Evolutionary conservation across 1,139 yeast genomes (phyloP).

Genomic region (Suhomyces coccinellae): DNA sequence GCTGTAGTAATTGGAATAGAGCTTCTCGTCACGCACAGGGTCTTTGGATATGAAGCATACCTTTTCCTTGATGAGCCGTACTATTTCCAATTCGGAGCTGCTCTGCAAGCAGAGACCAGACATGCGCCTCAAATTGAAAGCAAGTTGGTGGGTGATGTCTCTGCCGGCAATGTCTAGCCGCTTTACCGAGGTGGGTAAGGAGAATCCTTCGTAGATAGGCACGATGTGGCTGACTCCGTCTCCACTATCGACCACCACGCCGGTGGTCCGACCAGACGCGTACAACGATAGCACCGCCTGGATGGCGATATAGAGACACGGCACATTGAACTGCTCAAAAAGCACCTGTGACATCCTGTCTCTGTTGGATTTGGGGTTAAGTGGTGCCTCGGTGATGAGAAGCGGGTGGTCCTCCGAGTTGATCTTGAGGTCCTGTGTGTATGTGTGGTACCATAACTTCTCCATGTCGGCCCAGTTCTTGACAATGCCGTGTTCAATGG

Average conservation of each 20-base stretch:
- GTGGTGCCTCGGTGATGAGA: constrained; percentile 85
- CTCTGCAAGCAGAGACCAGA: constrained; percentile 62
- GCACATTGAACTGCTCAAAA: constrained; percentile 84
- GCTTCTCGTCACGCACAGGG: constrained; percentile 65
- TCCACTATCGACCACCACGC: constrained; percentile 85
- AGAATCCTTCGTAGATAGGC: constrained; percentile 88
- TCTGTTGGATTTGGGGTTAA: constrained; percentile 72
- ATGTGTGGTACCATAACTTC: constrained; percentile 65
- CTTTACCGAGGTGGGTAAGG: constrained; percentile 69
- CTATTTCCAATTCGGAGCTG: constrained; percentile 81
- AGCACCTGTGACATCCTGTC: constrained; percentile 73
- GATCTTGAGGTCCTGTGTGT: constrained; percentile 56
- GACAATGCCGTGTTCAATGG: constrained; percentile 81
- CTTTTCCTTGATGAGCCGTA: constrained; percentile 73
- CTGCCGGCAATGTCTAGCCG: constrained; percentile 85
- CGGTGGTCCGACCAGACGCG: constrained; percentile 89
- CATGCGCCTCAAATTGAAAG: constrained; percentile 60
- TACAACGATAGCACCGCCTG: constrained; percentile 86
- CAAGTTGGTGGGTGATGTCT: constrained; percentile 77
- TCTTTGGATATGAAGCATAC: constrained; percentile 71
- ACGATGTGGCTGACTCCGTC: constrained; percentile 90
- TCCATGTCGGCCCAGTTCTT: constrained; percentile 88
- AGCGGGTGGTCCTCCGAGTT: constrained; percentile 57
- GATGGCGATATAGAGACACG: constrained; percentile 78
- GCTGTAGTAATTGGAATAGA: constrained; percentile 40